Conservation (phyloP, 306 rosid species). For the Trifolium repens region DNA sequence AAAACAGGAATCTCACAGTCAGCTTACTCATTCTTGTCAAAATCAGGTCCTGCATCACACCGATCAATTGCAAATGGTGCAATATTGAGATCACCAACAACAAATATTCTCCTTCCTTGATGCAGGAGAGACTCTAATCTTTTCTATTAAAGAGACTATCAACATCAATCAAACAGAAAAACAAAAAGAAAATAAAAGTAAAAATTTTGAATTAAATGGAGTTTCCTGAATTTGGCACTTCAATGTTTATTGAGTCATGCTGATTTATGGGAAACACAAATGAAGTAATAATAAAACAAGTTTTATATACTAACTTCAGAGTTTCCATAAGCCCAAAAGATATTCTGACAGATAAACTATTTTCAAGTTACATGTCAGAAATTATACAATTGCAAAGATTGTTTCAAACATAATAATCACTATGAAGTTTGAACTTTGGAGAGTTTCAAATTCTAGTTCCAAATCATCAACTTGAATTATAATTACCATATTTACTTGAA, state of each 20-base stretch:
- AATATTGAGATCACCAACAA: constrained; percentile 96
- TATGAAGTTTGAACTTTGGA: constrained; percentile 4
- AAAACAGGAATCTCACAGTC: constrained; percentile 37
- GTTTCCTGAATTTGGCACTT: neutral
- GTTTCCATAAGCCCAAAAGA: constrained; percentile 30
- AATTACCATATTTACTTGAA: constrained; percentile 20
- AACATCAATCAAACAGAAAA: constrained; percentile 47
- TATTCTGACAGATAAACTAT: neutral
- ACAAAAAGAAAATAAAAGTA: constrained; percentile 10
- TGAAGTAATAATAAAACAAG: neutral
- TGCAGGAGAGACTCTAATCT: constrained; percentile 84
- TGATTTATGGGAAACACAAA: constrained; percentile 16
- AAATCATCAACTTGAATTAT: constrained; percentile 18
- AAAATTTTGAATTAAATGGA: constrained; percentile 3
- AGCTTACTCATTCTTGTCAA: constrained; percentile 79
- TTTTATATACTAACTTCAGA: constrained; percentile 5
- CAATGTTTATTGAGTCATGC: constrained; percentile 18
- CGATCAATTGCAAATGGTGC: constrained; percentile 88
- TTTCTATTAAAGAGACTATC: constrained; percentile 62
- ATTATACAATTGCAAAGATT: neutral
- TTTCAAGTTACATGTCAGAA: constrained; percentile 16
- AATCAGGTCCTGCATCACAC: constrained; percentile 93
- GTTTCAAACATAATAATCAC: constrained; percentile 12
- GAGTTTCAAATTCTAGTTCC: constrained; percentile 24
- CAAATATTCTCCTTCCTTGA: constrained; percentile 72